A percentile compares a stretch with the other conserved stretches of the same genome.
Conservation (phyloP, 345 rosid genomes). For the Eucalyptus tenuipes region DNA sequence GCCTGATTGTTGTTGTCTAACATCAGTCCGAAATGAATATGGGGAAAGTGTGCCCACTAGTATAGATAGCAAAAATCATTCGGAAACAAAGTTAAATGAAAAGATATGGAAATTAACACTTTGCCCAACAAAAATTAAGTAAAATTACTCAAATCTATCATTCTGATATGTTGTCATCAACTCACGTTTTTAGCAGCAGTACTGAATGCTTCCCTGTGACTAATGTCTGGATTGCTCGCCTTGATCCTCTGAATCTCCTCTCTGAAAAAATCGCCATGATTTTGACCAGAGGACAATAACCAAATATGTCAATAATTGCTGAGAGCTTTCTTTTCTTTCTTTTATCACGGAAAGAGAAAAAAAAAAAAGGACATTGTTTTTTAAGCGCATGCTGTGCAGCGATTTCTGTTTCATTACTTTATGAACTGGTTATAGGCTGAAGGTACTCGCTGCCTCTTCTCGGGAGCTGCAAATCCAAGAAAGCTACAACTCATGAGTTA, state of each 20-base stretch:
- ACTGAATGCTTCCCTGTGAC: slow-evolving; percentile 98
- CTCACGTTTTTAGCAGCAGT: slow-evolving; percentile 97
- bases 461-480: slow-evolving; percentile 58
- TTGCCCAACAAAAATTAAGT: not conserved
- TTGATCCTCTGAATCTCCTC: slow-evolving; percentile 99
- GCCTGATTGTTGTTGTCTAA: slow-evolving; percentile 64
- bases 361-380: not conserved
- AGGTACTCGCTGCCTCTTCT: slow-evolving; percentile 97
- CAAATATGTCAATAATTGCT: not conserved
- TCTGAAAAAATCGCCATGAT: slow-evolving; percentile 9
- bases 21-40: slow-evolving; percentile 80
- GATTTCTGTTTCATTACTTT: slow-evolving; percentile 33
- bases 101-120: not conserved
- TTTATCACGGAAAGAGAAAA: not conserved
- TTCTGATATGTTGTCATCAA: not conserved
- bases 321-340: not conserved
- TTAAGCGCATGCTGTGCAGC: not conserved
- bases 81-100: not conserved
- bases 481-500: not conserved
- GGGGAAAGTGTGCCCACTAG: slow-evolving; percentile 98
- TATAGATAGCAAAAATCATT: not conserved
- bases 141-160: not conserved
- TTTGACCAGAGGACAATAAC: not conserved
- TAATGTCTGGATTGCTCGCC: slow-evolving; percentile 89
- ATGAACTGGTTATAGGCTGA: slow-evolving; percentile 98